Evolutionary conservation across 2,329 filamentous ascomycete genomes (phyloP), one percentile per base, ranked within the genome.

Genomic region (Fusarium mangiferae): DNA sequence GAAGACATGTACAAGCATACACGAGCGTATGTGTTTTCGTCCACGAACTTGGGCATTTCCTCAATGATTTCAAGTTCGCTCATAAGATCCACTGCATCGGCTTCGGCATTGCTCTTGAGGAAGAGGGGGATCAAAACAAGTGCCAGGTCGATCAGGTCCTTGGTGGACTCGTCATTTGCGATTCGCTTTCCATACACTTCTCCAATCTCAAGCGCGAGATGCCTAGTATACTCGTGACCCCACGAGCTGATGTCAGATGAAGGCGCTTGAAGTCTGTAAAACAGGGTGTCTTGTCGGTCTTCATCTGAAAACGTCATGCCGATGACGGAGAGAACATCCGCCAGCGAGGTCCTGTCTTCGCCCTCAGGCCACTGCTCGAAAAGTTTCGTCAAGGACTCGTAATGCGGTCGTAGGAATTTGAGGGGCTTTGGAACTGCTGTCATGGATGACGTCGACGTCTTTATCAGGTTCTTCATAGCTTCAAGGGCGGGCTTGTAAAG

Each of bases 291-390:
- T 84, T 97, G 91, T 82, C 94, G 92, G 79, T 98, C 94, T 84
- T 98, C 96, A 80, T 98, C 96, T 55, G 96, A 98, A 82, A 96
- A 98, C 62, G 96, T 99, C 96, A 99, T 99, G 71, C 96, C 96
- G 77, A 99, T 93, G 55, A 99, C 96, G 20, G 96, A 99, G 58
- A 99, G 87, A 78, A 98, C 96, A 84, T 99, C 97, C 51, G 96
- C 97, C 74, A 99, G 87, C 7, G 95, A 90, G 70, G 92, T 94
- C 90, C 97, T 98, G 85, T 98, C 91, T 59, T 94, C 90, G 74
- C 94, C 91, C 64, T 89, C 89, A 8, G 93, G 89, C 96, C 97
- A 99, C 82, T 92, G 90, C 68, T 97, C 95, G 86, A 98, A 98
- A 35, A 95, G 87, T 83, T 93, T 93, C 72, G 93, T 93, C 81